Base-by-base conservation (phyloP, 1,284 basidiomycete species). In the Sparassis latifolia region DNA sequence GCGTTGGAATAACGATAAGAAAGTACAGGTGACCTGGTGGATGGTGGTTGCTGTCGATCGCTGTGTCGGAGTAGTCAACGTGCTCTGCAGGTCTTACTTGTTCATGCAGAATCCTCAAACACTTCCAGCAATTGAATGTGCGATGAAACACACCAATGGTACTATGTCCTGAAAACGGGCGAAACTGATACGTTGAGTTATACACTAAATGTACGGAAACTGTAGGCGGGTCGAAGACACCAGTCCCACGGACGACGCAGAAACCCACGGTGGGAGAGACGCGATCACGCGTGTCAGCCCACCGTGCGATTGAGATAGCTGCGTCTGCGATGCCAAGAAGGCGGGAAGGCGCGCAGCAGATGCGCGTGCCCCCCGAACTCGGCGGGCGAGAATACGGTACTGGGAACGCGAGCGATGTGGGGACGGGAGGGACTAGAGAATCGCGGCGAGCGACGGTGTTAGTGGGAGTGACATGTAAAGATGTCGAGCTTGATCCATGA, bases 401-500 rank as follows among this genome's bases (percentile, higher is more conserved):
- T 39, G 48, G 52, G 48, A 20, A 20, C 20, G 20, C 20, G 20
- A 10, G 20, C 20, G 20, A 20, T 20, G 59, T 63, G 47, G 63
- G 58, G 46, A 57, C 55, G 33, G 59, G 54, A 43, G 47, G 49
- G 20, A 52, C 52, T 3, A 51, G 30, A 12, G 37, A 44, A 12
- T 50, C 58, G 28, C 68, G 67, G 32, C 61, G 58, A n/a, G 66
- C 70, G 46, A 81, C 64, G 1, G 79, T 82, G 50, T 69, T 64
- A 27, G 79, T 80, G 5, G 79, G 79, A 2, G 66, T 58, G 31
- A 76, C 73, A 48, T 69, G 69, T 33, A 58, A 56, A 12, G 52
- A 55, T 10, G 59, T 56, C 6, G 51, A 45, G 39, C 53, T 10
- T 44, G 28, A 43, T 20, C 20, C 20, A 20, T 20, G 20, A 20